A percentile compares a stretch with the other conserved stretches of the same genome.
Conservation (phyloP, 2,329 filamentous ascomycete genomes). For the Pseudogymnoascus sp. region DNA sequence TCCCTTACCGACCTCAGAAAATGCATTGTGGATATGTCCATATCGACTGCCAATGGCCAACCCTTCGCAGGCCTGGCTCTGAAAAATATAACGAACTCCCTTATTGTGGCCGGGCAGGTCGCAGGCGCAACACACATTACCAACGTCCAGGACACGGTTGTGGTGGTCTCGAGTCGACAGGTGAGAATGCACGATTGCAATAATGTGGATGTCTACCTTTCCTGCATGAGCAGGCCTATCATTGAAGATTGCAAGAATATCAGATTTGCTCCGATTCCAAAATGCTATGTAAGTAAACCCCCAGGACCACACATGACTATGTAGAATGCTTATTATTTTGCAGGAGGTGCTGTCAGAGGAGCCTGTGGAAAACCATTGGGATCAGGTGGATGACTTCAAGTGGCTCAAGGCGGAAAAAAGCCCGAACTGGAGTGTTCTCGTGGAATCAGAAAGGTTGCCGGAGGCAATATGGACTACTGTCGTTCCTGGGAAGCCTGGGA, state of each 20-base stretch:
- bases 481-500: constrained; percentile 54
- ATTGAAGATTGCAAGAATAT: constrained; percentile 81
- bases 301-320: neutral
- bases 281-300: constrained; percentile 52
- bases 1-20: constrained; percentile 59
- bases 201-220: constrained; percentile 75
- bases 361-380: constrained; percentile 60
- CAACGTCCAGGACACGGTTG: constrained; percentile 58
- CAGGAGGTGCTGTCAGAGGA: constrained; percentile 23
- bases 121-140: constrained; percentile 80
- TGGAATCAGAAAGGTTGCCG: constrained; percentile 48
- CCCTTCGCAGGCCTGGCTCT: constrained; percentile 66
- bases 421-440: constrained; percentile 76
- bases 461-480: constrained; percentile 62
- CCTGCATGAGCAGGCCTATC: constrained; percentile 76
- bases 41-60: constrained; percentile 49
- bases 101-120: constrained; percentile 73
- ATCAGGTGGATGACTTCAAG: constrained; percentile 93
- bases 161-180: constrained; percentile 76
- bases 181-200: constrained; percentile 85
- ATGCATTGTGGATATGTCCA: constrained; percentile 76
- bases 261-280: constrained; percentile 70
- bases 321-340: neutral
- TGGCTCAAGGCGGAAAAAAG: constrained; percentile 83
- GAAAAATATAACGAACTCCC: constrained; percentile 58